Base-by-base conservation (phyloP, 371 early-diverging fungal genomes). In the Mortierella sp. region DNA sequence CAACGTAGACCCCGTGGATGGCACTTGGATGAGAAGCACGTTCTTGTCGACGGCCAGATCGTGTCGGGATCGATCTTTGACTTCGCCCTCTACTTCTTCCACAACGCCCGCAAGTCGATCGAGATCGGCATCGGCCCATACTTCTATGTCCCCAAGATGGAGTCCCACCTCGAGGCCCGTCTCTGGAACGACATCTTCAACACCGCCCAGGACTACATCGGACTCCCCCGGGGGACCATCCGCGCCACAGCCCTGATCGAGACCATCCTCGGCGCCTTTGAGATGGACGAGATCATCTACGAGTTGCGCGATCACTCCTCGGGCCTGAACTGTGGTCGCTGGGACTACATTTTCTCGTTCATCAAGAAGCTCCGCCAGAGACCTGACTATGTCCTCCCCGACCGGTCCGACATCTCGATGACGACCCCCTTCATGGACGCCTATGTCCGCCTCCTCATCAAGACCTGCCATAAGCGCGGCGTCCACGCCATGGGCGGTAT, bases 401-500 rank as follows among this genome's bases (percentile, higher is more conserved):
- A 97, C 81, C 96, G 98, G 80, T 85, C 90, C 31, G 94, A 93
- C 70, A 95, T 97, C 47, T 89, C 92, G 70, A 98, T 98, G 98
- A 95, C 95, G 26, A 91, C 93, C 31, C 98, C 97, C 44, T 98
- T 98, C 87, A 98, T 98, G 98, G 94, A 94, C 76, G 92, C 97
- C 24, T 98, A 98, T 85, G 95, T 95, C 55, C 93, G 95, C 16
- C 88, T 97, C 39, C 90, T 98, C 78, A 97, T 98, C 88, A 93
- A 97, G 90, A 97, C 97, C 22, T 98, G 98, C 87, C 98, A 98
- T 87, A 92, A 91, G 88, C 95, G 97, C 64, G 96, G 96, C 66
- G 97, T 98, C 24, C 98, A 97, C 85, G 98, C 98, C 55, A 98
- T 98, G 97, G 98, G 98, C 68, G 98, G 98, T 55, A 98, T 97